phyloP scores from a whole-genome alignment of 176 grass and related monocot species.

The Ampelocalamus luodianensis region DNA sequence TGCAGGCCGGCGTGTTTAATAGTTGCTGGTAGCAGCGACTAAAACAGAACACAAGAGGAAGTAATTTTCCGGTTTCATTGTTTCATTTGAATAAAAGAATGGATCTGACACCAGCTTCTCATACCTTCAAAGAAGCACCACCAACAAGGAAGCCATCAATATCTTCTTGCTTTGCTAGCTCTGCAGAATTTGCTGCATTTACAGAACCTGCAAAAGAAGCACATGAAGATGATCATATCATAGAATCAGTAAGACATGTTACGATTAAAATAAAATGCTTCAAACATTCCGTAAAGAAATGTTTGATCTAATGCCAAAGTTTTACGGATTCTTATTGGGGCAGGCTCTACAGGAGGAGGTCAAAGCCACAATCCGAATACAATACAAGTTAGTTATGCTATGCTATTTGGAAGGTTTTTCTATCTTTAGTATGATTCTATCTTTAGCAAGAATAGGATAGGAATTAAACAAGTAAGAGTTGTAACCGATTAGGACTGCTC shows the following conservation, averaged over 20 bases:
- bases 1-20: background rate
- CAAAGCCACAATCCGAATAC: too few relatives aligned
- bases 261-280: slow-evolving; percentile 14
- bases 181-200: slow-evolving; percentile 80
- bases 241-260: background rate
- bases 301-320: background rate
- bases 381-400: too few relatives aligned
- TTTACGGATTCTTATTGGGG: too few relatives aligned
- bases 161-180: slow-evolving; percentile 95
- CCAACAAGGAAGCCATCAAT: slow-evolving; percentile 99
- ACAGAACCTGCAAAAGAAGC: slow-evolving; percentile 74
- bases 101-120: background rate
- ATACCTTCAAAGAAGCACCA: slow-evolving; percentile 93
- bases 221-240: background rate
- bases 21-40: background rate
- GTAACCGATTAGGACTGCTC: too few relatives aligned
- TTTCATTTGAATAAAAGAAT: background rate
- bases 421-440: too few relatives aligned
- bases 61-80: background rate
- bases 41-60: background rate
- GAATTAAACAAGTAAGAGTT: too few relatives aligned
- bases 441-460: too few relatives aligned
- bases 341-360: too few relatives aligned
- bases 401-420: too few relatives aligned
- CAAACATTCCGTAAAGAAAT: background rate